These are phyloP conservation scores for Apiospora hydei DNA, from an alignment of 2,329 filamentous ascomycete genomes.

Conservation along the genomic window DNA sequence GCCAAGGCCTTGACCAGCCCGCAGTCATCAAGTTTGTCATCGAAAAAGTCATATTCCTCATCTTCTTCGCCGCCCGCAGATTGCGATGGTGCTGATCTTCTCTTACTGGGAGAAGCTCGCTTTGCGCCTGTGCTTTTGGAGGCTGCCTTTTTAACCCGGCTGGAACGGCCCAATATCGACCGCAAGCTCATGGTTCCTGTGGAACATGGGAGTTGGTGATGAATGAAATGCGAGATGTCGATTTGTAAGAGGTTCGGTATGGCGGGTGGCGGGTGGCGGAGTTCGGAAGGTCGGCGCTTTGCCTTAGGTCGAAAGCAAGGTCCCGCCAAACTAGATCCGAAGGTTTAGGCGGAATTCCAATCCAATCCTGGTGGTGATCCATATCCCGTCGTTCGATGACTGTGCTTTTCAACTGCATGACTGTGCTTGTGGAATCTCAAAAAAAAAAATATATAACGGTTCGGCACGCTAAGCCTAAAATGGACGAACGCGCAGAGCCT, in stretches of 20 bases:
- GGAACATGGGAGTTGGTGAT: not conserved
- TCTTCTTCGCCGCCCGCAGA: conserved; percentile 31
- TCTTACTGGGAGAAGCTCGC: conserved; percentile 31
- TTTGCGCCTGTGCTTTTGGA: conserved; percentile 36
- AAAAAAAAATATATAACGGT: not conserved
- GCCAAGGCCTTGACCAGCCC: conserved; percentile 64
- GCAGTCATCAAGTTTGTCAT: conserved; percentile 64
- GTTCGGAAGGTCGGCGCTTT: conserved; percentile 7
- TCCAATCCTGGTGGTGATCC: conserved; percentile 4
- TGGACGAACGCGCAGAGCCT: not conserved
- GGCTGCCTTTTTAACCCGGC: conserved; percentile 42
- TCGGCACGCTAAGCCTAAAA: not conserved
- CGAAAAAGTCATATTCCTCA: conserved; percentile 46
- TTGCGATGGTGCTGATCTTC: conserved; percentile 32
- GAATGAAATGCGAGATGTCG: not conserved
- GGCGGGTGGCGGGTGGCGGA: not conserved
- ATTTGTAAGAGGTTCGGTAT: not conserved
- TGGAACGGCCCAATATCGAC: conserved; percentile 41
- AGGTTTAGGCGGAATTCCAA: not conserved
- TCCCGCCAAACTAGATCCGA: not conserved
- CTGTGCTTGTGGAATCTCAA: not conserved
- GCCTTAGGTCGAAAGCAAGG: not conserved
- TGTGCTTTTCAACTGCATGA: not conserved
- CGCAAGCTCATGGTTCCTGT: conserved; percentile 39
- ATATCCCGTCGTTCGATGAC: not conserved